A percentile compares a stretch with the other conserved stretches of the same genome.
These are phyloP conservation scores for Lachnellula arida DNA, from an alignment of 2,329 filamentous ascomycete genomes.

Conservation along the genomic window DNA sequence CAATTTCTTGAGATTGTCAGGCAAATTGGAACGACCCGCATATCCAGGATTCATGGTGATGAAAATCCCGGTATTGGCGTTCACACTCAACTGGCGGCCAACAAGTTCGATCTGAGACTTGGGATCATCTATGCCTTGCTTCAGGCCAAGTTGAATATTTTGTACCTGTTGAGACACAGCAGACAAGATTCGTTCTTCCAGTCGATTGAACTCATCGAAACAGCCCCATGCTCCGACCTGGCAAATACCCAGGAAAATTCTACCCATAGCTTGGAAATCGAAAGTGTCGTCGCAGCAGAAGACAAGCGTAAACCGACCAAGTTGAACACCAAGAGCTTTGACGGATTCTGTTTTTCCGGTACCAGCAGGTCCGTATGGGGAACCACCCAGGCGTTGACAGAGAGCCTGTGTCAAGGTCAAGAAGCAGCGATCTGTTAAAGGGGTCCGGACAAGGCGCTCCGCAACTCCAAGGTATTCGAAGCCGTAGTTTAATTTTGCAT, in stretches of 20 bases:
- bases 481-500: conserved; percentile 89
- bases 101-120: conserved; percentile 91
- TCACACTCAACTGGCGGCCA: conserved; percentile 83
- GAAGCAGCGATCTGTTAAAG: conserved; percentile 97
- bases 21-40: conserved; percentile 93
- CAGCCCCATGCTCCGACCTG: conserved; percentile 99
- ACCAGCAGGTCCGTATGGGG: conserved; percentile 93
- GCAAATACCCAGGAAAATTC: conserved; percentile 98
- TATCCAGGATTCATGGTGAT: conserved; percentile 99
- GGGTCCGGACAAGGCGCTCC: conserved; percentile 92
- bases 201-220: conserved; percentile 99
- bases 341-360: conserved; percentile 99
- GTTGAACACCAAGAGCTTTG: conserved; percentile 92
- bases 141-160: conserved; percentile 95
- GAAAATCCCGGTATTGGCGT: conserved; percentile 94
- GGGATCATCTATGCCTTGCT: conserved; percentile 74
- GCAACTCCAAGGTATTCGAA: conserved; percentile 98
- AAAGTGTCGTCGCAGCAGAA: conserved; percentile 99
- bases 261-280: conserved; percentile 99
- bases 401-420: conserved; percentile 94
- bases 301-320: conserved; percentile 95
- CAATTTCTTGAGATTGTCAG: conserved; percentile 98
- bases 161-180: conserved; percentile 99
- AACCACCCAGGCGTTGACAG: conserved; percentile 91
- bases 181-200: conserved; percentile 95